Conservation (phyloP, 495 filamentous ascomycete species). For the Penicillium cataractarum region DNA sequence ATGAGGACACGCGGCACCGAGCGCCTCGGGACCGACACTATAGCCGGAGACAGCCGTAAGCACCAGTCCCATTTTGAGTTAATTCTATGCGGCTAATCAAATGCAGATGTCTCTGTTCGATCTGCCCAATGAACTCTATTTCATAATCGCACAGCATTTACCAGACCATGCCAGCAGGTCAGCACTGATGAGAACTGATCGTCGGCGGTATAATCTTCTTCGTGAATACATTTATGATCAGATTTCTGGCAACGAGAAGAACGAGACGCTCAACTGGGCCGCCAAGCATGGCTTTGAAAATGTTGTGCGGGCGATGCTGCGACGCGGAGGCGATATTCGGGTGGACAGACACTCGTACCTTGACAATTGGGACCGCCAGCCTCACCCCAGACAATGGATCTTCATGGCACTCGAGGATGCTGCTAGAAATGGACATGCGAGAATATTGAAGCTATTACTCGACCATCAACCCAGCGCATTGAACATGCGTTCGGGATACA, state of each 20-base stretch:
- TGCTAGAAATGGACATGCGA: background rate
- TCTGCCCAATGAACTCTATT: conserved; percentile 6
- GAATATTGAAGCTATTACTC: background rate
- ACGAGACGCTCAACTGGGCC: background rate
- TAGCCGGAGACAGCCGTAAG: background rate
- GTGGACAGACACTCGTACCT: background rate
- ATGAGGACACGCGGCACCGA: background rate
- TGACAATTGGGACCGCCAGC: background rate
- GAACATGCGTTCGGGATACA: background rate
- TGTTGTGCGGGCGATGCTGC: background rate
- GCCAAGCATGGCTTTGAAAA: background rate
- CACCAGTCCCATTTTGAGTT: background rate
- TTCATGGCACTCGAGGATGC: background rate
- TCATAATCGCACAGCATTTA: conserved; percentile 4
- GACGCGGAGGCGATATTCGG: background rate
- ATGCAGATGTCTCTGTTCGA: background rate
- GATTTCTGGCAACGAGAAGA: conserved; percentile 2
- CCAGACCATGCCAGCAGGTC: background rate
- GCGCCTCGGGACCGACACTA: background rate
- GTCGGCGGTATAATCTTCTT: background rate
- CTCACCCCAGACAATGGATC: background rate
- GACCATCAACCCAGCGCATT: background rate
- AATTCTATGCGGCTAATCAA: background rate
- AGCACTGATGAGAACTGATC: background rate
- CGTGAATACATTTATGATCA: conserved; percentile 5